Conservation (phyloP, 441 rosid genomes). For the Theobroma grandiflorum region DNA sequence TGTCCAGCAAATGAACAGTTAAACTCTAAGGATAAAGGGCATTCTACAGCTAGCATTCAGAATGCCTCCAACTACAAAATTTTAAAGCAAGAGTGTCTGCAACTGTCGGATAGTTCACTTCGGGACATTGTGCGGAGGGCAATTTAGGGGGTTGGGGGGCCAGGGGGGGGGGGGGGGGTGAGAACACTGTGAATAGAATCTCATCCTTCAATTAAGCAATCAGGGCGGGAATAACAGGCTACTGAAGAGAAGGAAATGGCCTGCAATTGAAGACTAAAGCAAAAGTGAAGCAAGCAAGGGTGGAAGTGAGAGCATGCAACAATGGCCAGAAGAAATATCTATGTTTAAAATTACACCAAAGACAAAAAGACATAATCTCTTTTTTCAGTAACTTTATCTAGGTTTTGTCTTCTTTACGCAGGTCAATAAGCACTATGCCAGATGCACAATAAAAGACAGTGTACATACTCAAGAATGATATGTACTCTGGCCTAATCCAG, state of each 20-base stretch:
- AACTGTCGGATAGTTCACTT: neutral
- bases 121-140: neutral
- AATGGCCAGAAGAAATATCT: neutral
- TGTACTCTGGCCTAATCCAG: constrained; percentile 3
- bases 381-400: neutral
- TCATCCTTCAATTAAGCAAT: neutral
- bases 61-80: neutral
- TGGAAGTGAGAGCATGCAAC: constrained; percentile 5
- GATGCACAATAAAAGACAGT: neutral
- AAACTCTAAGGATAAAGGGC: neutral
- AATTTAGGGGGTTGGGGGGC: no score
- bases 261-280: neutral
- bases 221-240: neutral
- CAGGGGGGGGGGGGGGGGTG: no score
- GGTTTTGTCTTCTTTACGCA: neutral
- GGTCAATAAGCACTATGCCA: neutral
- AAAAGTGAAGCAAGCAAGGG: neutral
- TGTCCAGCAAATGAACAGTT: neutral
- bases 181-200: neutral
- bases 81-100: neutral
- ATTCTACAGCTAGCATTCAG: neutral
- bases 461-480: neutral
- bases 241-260: neutral
- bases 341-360: neutral
- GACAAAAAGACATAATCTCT: neutral